Evolutionary conservation across 371 early-diverging fungal genomes (phyloP).

Genomic region (Massospora cicadina): DNA sequence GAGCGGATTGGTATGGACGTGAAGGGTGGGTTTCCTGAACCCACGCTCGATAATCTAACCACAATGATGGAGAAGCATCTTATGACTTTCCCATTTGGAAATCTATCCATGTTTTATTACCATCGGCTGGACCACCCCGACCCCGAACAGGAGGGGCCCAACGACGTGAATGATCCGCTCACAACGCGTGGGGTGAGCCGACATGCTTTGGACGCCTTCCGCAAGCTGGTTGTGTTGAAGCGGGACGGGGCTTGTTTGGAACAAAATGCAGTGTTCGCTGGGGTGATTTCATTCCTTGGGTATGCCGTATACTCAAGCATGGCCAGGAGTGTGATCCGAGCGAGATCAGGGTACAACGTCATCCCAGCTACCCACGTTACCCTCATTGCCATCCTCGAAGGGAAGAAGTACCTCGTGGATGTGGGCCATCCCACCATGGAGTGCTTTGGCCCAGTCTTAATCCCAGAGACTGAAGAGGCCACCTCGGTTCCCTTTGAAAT

Average conservation of each 20-base stretch:
- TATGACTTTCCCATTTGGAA: not conserved
- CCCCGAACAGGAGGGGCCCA: not conserved
- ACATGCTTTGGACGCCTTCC: not conserved
- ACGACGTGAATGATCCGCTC: not conserved
- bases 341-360: not conserved
- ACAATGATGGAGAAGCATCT: not conserved
- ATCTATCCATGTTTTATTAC: not conserved
- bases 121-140: not conserved
- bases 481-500: not conserved
- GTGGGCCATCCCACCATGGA: not conserved
- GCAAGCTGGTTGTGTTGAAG: not conserved
- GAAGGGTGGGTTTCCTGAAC: not conserved
- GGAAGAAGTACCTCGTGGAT: not conserved
- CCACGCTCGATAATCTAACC: not conserved
- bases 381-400: not conserved
- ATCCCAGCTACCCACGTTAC: not conserved
- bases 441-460: not conserved
- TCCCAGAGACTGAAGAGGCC: not conserved
- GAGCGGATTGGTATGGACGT: not conserved
- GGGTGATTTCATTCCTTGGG: not conserved
- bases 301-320: not conserved
- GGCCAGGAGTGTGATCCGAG: not conserved
- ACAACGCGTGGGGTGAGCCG: not conserved
- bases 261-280: not conserved
- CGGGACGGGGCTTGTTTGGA: constrained; percentile 1